Conservation (phyloP, 768 basidiomycete species). For the Cantharellus cinnabarinus region DNA sequence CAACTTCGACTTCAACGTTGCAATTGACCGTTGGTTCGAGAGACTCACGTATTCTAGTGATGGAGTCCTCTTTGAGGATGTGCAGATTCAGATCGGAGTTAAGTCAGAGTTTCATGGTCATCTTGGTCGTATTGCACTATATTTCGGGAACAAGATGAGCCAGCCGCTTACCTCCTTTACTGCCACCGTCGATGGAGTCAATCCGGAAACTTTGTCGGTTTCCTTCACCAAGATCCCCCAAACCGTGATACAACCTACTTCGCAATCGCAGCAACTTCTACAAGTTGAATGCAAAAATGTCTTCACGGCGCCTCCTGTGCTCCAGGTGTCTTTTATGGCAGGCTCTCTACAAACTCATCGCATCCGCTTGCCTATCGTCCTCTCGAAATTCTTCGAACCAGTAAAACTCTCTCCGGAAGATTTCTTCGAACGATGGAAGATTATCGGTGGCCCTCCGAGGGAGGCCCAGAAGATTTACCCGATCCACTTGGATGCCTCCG, state of each 20-base stretch:
- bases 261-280: conserved; percentile 81
- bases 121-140: conserved; percentile 81
- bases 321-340: conserved; percentile 78
- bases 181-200: conserved; percentile 49
- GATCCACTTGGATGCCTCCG: conserved; percentile 40
- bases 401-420: conserved; percentile 65
- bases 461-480: conserved; percentile 83
- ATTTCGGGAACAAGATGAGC: conserved; percentile 88
- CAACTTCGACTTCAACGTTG: neutral
- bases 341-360: conserved; percentile 78
- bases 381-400: conserved; percentile 87
- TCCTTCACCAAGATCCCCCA: conserved; percentile 85
- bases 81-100: conserved; percentile 85
- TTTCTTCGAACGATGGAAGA: conserved; percentile 96
- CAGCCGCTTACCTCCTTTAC: conserved; percentile 83
- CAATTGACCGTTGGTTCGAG: conserved; percentile 72
- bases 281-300: conserved; percentile 88
- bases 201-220: conserved; percentile 56
- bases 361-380: conserved; percentile 63
- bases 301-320: conserved; percentile 55
- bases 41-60: conserved; percentile 61
- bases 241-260: conserved; percentile 54
- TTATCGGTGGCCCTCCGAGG: conserved; percentile 87
- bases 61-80: conserved; percentile 88
- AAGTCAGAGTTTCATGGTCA: conserved; percentile 94